These are phyloP conservation scores for Elongisporangium prolatum DNA, from an alignment of 352 stramenopile genomes.

Conservation along the genomic window DNA sequence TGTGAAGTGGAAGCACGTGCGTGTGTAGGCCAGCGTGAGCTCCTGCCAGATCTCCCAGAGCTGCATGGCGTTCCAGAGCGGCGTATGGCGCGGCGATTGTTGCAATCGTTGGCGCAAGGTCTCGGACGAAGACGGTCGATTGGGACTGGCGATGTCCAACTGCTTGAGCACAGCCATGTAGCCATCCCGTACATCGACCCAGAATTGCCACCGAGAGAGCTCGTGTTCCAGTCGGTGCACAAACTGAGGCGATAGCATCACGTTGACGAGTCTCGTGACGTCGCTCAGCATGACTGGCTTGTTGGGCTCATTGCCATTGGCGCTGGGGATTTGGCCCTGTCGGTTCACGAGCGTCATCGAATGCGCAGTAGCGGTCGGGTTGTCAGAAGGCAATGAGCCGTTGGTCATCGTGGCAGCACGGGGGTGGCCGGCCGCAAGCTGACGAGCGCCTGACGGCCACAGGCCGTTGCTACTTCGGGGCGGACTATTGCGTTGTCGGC, in stretches of 20 bases:
- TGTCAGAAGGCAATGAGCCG: background rate
- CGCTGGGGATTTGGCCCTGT: constrained; percentile 6
- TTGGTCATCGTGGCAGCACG: too few relatives aligned
- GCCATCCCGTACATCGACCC: constrained; percentile 40
- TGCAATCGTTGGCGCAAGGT: constrained; percentile 6
- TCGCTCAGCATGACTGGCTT: constrained; percentile 34
- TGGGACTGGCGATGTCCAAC: background rate
- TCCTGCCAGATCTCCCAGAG: constrained; percentile 54
- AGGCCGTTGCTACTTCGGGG: background rate
- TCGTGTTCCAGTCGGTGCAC: constrained; percentile 29
- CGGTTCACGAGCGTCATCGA: background rate
- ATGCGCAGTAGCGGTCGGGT: too few relatives aligned
- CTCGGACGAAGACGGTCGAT: constrained; percentile 5
- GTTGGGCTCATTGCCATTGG: constrained; percentile 2
- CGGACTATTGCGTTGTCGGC: too few relatives aligned
- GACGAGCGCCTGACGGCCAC: background rate
- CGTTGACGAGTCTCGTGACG: constrained; percentile 37
- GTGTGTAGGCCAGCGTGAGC: constrained; percentile 41
- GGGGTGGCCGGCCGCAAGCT: background rate
- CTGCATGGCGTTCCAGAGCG: constrained; percentile 33
- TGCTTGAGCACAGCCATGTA: constrained; percentile 25
- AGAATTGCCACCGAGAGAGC: constrained; percentile 43
- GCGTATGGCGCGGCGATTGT: background rate
- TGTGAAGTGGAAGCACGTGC: constrained; percentile 46
- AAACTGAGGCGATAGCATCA: constrained; percentile 36